A percentile compares a stretch with the other conserved stretches of the same genome.
phyloP scores from a whole-genome alignment of 1,139 yeast genomes.

The Scheffersomyces titani region DNA sequence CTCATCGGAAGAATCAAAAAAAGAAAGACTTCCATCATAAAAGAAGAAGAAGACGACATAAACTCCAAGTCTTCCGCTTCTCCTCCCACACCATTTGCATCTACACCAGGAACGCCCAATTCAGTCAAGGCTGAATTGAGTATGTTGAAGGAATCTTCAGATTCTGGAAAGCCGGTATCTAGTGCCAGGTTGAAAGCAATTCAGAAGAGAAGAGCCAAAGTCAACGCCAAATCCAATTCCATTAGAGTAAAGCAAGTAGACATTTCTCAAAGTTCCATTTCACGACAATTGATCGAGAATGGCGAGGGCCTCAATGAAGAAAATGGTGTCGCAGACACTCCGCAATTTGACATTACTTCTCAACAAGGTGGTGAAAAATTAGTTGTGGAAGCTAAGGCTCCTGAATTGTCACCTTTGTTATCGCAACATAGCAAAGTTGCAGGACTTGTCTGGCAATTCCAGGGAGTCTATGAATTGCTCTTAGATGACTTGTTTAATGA shows the following conservation, averaged over 20 bases:
- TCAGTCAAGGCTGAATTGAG: background rate
- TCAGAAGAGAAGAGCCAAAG: slow-evolving; percentile 90
- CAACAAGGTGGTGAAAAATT: slow-evolving; percentile 81
- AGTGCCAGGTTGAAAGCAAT: slow-evolving; percentile 90
- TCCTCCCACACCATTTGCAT: slow-evolving; percentile 13
- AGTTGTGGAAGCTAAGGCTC: slow-evolving; percentile 76
- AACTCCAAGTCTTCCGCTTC: slow-evolving; percentile 11
- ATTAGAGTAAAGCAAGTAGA: slow-evolving; percentile 64
- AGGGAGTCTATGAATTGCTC: slow-evolving; percentile 90
- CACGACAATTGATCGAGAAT: slow-evolving; percentile 53
- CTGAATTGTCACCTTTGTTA: slow-evolving; percentile 68
- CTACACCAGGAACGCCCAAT: slow-evolving; percentile 14
- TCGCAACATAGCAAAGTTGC: slow-evolving; percentile 77
- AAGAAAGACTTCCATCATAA: slow-evolving; percentile 26
- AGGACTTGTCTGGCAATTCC: slow-evolving; percentile 91
- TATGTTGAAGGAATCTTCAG: slow-evolving; percentile 6
- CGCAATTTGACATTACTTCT: slow-evolving; percentile 63
- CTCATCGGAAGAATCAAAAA: slow-evolving; percentile 38
- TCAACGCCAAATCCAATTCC: slow-evolving; percentile 64
- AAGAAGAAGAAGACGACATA: slow-evolving; percentile 12
- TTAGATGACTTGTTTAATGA: slow-evolving; percentile 81
- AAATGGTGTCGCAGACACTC: slow-evolving; percentile 12
- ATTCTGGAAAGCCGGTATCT: slow-evolving; percentile 29
- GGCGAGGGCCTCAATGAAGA: slow-evolving; percentile 25
- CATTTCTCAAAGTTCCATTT: slow-evolving; percentile 74